phyloP scores from a whole-genome alignment of 176 grass and related monocot species.

The Ensete glaucum region DNA sequence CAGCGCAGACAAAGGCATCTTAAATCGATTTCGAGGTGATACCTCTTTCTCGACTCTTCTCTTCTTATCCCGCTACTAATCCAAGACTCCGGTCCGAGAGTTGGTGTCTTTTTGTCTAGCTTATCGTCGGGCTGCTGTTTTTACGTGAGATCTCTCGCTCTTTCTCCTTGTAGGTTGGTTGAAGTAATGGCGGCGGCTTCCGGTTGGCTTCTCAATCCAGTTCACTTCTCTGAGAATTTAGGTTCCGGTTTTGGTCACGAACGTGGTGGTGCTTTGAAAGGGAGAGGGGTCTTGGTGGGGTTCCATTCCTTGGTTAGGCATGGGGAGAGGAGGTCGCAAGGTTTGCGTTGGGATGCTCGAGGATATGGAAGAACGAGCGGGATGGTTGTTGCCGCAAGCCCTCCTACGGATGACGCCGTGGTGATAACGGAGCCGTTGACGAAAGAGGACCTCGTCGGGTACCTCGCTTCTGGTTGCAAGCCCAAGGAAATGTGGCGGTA shows the following conservation, averaged over 20 bases:
- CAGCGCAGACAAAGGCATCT: neutral
- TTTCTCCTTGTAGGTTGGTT: too few relatives aligned
- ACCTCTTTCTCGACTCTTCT: neutral
- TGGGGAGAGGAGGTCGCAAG: neutral
- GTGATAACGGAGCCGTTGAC: conserved; percentile 67
- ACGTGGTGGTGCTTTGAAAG: neutral
- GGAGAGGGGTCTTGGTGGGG: too few relatives aligned
- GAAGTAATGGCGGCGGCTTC: too few relatives aligned
- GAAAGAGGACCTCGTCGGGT: conserved; percentile 78
- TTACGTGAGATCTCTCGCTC: too few relatives aligned
- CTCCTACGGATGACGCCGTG: conserved; percentile 75
- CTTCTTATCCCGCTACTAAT: neutral
- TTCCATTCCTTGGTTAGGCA: neutral
- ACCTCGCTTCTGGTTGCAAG: conserved; percentile 88
- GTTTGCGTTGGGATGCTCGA: neutral
- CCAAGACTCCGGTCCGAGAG: neutral
- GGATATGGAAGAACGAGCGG: neutral
- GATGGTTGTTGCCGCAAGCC: conserved; percentile 51
- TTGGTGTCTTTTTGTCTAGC: neutral
- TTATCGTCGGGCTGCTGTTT: too few relatives aligned
- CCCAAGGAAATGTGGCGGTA: conserved; percentile 83
- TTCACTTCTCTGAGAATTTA: neutral
- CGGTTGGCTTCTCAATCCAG: too few relatives aligned
- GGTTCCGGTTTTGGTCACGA: neutral
- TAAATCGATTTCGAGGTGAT: neutral